Base-by-base conservation (phyloP, 1,139 yeast genomes). In the Blastobotrys buckinghamii region DNA sequence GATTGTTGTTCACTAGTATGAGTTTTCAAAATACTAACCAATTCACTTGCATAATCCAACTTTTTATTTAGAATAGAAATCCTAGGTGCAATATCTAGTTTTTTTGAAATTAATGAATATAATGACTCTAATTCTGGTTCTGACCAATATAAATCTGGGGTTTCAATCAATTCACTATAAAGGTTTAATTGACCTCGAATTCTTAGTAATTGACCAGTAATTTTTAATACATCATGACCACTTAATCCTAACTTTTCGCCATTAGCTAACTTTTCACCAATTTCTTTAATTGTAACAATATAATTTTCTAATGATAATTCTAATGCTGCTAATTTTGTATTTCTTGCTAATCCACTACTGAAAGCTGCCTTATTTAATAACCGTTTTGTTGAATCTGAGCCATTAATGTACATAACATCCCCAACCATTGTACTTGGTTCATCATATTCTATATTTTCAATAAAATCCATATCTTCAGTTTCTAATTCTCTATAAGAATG, bases 91-190 rank as follows among this genome's bases (percentile, higher is more conserved):
- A 89, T 81, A 61, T 89, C 97, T 49, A 89, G 70, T 34, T 79
- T 79, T 48, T 76, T 76, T 0, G 95, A 84, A 4, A 87, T 80
- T 20, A 79, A 74, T 44, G 81, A 76, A 65, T 87, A 89, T 16
- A 88, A 78, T 48, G 74, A 75, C 61, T 89, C 97, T 48, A 89
- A 70, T 34, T 81, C 79, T 0, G 96, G 95, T 59, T 88, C 96
- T 47, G 88, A 79, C 97, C 97, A 89, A 66, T 88, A 89, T 42
- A 88, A 67, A 63, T 89, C 97, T 0, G 97, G 97, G 0, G 95
- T 87, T 59, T 89, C 97, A 39, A 87, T 87, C 49, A 89, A 74
- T 60, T 89, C 96, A n/a, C 92, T 83, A 64, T 89, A 87, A 42
- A 89, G 68, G 59, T 89, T 89, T 54, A 89, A 73, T 57, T 84